Evolutionary conservation across 139 green algal species (phyloP), one percentile per base, ranked within the genome.

Genomic region (Pedinophyceae sp.): DNA sequence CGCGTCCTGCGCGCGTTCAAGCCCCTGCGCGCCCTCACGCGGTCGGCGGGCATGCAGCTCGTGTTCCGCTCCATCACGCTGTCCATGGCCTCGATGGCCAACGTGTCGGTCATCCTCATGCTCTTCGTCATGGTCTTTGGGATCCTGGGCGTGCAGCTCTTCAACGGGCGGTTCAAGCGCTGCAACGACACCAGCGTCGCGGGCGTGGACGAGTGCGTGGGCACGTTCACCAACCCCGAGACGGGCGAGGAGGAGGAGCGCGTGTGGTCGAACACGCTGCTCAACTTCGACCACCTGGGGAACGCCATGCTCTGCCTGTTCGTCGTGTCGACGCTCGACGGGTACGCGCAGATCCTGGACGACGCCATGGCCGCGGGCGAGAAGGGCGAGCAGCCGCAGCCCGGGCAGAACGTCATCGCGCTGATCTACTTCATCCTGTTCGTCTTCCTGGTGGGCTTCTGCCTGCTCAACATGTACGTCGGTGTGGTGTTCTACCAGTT

Each of bases 401-500:
- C 41, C 47, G 70, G 74, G 47, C 25, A 23, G 30, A 88, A 86
- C 60, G 66, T 63, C 2, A 54, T 60, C 0, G 72, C 69, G 2
- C 81, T 87, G 61, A 73, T 93, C 55, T 86, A 66, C 66, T 83
- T 82, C 58, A 61, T 73, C 29, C 67, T 61, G 13, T 88, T 87
- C 63, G 80, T 89, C 54, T 64, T 82, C 27, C 64, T 89, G 19
- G 76, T 73, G 55, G 65, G 77, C 29, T 93, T 87, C 69, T 79
- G 68, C 22, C 72, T 93, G 40, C 67, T 93, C 45, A 89, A 93
- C 62, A 66, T 93, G 51, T 89, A 84, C 56, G 70, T 87, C 13
- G 75, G 80, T 6, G 82, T 92, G 30, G 80, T 92, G 49, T 88
- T 89, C 66, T 79, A 61, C 39, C 80, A 92, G 75, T 92, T 87